Conservation (phyloP, 2,329 filamentous ascomycete genomes). For the Verticillium nonalfalfae region DNA sequence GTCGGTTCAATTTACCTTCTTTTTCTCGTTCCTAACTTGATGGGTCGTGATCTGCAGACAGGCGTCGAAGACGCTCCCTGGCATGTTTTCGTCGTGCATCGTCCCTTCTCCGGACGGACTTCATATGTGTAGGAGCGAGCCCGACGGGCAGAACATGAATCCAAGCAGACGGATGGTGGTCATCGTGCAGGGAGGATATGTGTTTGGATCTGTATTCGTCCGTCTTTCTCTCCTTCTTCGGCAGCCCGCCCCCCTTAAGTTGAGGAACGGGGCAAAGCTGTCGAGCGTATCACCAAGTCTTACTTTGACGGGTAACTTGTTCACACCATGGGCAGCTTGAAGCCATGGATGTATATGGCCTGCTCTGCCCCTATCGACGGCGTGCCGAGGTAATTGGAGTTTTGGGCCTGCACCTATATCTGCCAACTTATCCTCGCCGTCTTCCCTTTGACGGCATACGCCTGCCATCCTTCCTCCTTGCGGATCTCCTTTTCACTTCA, state of each 20-base stretch:
- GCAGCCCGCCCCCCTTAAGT: neutral
- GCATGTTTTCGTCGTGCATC: neutral
- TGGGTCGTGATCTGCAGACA: neutral
- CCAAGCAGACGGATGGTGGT: neutral
- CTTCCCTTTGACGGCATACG: no score
- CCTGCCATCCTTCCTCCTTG: no score
- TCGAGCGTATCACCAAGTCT: neutral
- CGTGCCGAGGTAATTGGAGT: neutral
- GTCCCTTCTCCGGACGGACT: neutral
- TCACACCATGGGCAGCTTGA: neutral
- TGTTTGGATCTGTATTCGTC: neutral
- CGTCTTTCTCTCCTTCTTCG: neutral
- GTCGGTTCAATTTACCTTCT: no score
- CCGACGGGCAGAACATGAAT: neutral
- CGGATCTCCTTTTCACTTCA: no score
- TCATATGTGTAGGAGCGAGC: neutral
- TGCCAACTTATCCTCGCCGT: no score
- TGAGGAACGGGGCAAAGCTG: neutral
- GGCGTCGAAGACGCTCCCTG: neutral
- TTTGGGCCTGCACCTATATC: no score
- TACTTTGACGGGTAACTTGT: neutral
- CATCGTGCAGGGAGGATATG: neutral
- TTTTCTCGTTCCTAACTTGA: no score
- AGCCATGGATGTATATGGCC: neutral
- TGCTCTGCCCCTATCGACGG: slow-evolving; percentile 5